A percentile compares a stretch with the other conserved stretches of the same genome.
These are phyloP conservation scores for Suaeda aralocaspica DNA, from an alignment of 148 eudicot genomes.

Conservation along the genomic window DNA sequence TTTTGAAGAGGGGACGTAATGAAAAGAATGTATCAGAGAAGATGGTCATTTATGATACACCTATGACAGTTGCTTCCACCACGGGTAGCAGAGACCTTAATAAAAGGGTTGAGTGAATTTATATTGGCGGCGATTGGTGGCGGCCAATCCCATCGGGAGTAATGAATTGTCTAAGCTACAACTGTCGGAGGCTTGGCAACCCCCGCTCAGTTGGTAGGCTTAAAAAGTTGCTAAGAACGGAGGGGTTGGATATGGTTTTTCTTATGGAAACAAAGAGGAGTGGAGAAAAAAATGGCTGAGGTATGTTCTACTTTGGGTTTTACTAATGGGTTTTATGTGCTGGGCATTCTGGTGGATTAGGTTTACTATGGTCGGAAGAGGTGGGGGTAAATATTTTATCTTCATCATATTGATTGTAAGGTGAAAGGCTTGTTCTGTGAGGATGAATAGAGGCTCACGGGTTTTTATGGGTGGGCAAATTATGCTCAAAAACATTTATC, in stretches of 20 bases:
- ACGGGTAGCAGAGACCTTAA: too few relatives aligned
- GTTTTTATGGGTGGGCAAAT: neutral
- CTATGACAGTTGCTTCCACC: too few relatives aligned
- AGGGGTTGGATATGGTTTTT: neutral
- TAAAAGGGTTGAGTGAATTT: too few relatives aligned
- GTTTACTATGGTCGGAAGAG: neutral
- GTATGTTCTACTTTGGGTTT: neutral
- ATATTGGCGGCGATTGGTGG: neutral
- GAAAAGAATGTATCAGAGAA: too few relatives aligned
- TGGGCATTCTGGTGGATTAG: neutral
- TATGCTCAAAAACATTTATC: neutral
- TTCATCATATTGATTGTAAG: neutral
- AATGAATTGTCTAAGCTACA: neutral
- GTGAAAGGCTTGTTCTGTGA: neutral
- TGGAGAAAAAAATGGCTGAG: neutral
- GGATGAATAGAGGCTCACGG: neutral
- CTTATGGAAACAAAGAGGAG: neutral
- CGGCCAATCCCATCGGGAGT: neutral
- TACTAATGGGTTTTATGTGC: neutral
- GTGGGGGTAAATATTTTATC: neutral
- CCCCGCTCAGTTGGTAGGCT: neutral
- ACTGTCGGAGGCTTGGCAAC: constrained; percentile 5
- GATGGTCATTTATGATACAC: too few relatives aligned
- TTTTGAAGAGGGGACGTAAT: too few relatives aligned
- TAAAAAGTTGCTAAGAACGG: neutral